Evolutionary conservation across 2,329 filamentous ascomycete genomes (phyloP), one percentile per base, ranked within the genome.

Genomic region (Didymella pinodella): DNA sequence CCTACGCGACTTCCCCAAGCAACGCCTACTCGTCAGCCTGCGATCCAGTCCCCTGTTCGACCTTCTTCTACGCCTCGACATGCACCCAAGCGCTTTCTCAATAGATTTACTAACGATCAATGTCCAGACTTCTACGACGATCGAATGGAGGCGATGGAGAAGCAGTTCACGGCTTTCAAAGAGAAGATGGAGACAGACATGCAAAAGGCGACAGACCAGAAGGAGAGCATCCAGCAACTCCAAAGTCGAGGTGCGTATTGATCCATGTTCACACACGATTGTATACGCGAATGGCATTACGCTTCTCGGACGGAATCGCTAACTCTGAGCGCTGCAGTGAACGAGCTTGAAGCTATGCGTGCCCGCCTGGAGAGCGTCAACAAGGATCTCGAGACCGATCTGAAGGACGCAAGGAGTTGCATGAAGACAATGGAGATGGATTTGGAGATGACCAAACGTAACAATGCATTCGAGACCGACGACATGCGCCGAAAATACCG

Each of bases 101-200:
- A 85, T 65, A 90, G 88, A 80, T 80, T 88, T 82, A 92, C 93
- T 88, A 89, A 91, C 84, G 79, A 85, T 65, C 83, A 81, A 78
- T 73, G 76, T 75, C 81, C 85, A 91, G 90, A 85, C 70, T 94
- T 90, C 85, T 92, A 97, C 75, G 89, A 93, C 68, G 86, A 86
- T 61, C 87, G 89, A 64, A 85, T 97, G 66, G 88, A 88, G 63
- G 85, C 88, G 59, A 89, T 97, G 79, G 91, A 96, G 50, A 71
- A 69, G 82, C 83, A 94, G 69, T 92, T 92, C 72, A 84, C 85
- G 47, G 82, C 85, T 59, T 82, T 98, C 62, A 89, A 90, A 70
- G 84, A 89, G 57, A 88, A 90, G 63, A 87, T 97, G 72, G 87
- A 87, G 58, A 84, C 84, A 31, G 88, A 90, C 22, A 84, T 89